Base-by-base conservation (phyloP, 2,329 filamentous ascomycete species). In the Fusarium musae region DNA sequence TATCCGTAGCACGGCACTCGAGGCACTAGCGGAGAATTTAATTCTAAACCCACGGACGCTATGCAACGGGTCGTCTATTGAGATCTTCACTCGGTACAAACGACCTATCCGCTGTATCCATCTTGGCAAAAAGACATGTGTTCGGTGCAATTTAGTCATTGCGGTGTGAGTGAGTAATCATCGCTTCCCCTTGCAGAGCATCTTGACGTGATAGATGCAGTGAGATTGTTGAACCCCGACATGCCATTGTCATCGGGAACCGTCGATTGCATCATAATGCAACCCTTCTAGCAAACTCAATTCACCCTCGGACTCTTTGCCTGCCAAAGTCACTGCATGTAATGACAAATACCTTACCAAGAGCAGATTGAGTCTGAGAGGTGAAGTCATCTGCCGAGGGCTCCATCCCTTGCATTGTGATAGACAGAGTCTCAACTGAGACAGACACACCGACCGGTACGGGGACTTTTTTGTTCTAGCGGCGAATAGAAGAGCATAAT, bases 51-150 rank as follows among this genome's bases (percentile, higher is more conserved):
- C 59, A 57, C 21, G 56, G 43, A 59, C 70, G 30, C 59, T 63
- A 73, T 32, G 37, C 32, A 53, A 58, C 65, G 66, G 62, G 57
- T 46, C 56, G 42, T 46, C 70, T 63, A 78, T 77, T 77, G 43
- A 65, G 75, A 77, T 77, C 75, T 74, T 56, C 75, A 46, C 44
- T 47, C 58, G 72, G 65, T 57, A 69, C 50, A 73, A 43, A 58
- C 59, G 46, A 54, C 21, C 47, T 36, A 16, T 60, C 42, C 54
- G 30, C 19, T 36, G 62, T 54, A 36, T 52, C 59, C 53, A 47
- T 47, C 66, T 63, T 75, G 42, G 54, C 54, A 50, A 26, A 54
- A 28, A 12, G 4, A 46, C 44, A 19, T 44, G 50, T 49, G 6
- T 44, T 52, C 39, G 53, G 66, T 52, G n/a, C 58, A 49, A 44